A percentile compares a stretch with the other conserved stretches of the same genome.
These are phyloP conservation scores for Musa troglodytarum DNA, from an alignment of 176 grass and related monocot genomes.

Conservation along the genomic window DNA sequence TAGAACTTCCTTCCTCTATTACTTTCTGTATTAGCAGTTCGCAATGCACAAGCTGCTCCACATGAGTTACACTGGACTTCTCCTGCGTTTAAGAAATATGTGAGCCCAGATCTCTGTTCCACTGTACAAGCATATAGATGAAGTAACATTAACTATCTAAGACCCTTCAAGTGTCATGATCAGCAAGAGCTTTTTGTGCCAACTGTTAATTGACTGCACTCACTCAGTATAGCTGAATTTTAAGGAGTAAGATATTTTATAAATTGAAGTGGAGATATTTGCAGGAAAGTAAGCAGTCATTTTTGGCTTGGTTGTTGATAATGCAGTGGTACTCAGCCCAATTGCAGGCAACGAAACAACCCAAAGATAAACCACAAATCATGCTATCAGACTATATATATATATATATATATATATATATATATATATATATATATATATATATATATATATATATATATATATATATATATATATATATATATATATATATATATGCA, in stretches of 20 bases:
- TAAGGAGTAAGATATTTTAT: not conserved
- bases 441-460: no score
- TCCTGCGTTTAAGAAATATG: constrained; percentile 33
- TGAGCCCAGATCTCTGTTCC: not conserved
- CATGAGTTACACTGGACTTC: constrained; percentile 62
- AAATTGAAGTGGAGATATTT: not conserved
- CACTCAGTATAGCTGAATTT: not conserved
- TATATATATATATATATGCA: no score
- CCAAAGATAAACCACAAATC: no score
- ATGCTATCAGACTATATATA: no score
- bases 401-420: no score
- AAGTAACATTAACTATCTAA: not conserved
- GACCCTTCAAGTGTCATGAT: not conserved
- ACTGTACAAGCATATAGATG: not conserved
- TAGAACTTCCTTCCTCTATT: constrained; percentile 90
- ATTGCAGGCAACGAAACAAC: no score
- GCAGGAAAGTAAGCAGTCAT: not conserved
- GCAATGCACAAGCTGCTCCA: constrained; percentile 40
- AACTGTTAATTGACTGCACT: not conserved
- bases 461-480: no score
- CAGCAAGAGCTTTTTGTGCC: not conserved
- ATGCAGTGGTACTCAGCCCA: no score
- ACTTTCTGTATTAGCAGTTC: constrained; percentile 71
- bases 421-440: no score
- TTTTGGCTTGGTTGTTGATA: not conserved